A percentile compares a stretch with the other conserved stretches of the same genome.
Conservation (phyloP, 441 rosid species). For the Populus hybrid region DNA sequence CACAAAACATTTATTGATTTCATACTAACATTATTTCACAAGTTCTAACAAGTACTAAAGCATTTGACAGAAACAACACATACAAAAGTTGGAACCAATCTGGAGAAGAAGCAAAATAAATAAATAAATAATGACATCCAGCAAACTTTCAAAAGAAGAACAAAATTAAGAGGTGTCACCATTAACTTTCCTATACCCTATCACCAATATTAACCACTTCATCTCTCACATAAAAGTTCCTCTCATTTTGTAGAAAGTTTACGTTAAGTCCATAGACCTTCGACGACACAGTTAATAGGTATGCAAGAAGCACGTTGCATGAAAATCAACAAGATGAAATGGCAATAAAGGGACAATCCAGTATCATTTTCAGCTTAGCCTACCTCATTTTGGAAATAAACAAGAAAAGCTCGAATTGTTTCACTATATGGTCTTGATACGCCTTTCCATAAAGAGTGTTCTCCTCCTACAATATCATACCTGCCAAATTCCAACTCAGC, state of each 20-base stretch:
- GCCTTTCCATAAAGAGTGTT: slow-evolving; percentile 74
- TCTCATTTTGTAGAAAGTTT: neutral
- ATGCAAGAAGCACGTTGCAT: neutral
- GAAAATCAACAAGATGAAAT: neutral
- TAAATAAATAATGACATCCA: neutral
- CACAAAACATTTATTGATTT: slow-evolving; percentile 17
- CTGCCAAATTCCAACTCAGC: slow-evolving; percentile 60
- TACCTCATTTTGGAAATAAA: slow-evolving; percentile 95
- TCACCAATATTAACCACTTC: neutral
- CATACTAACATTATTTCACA: neutral
- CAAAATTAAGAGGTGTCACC: neutral
- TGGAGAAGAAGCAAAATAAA: neutral
- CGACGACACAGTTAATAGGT: neutral
- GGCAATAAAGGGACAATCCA: neutral
- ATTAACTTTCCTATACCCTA: neutral
- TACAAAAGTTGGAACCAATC: neutral
- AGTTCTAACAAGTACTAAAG: neutral
- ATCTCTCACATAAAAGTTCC: neutral
- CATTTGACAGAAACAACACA: neutral
- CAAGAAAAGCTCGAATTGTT: slow-evolving; percentile 87
- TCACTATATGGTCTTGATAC: slow-evolving; percentile 89
- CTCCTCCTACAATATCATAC: slow-evolving; percentile 76
- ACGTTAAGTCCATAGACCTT: neutral
- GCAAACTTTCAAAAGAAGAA: neutral
- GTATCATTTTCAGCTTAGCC: neutral